Evolutionary conservation across 164 flowering plant genomes (phyloP), one percentile per base, ranked within the genome.

Genomic region (Umbilicus rupestris): DNA sequence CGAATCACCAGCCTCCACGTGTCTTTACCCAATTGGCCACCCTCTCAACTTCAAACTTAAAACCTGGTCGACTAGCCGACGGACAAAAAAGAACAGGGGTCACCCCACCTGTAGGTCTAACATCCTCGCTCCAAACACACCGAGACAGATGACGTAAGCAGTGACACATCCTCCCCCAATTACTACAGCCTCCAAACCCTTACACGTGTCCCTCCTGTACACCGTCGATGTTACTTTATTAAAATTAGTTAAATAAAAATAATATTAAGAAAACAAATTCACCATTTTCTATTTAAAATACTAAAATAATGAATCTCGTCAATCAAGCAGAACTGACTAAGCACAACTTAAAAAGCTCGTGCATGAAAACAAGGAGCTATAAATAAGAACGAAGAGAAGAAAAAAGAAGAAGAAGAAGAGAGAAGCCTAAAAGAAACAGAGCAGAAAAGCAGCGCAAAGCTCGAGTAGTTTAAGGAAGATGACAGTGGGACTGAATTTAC

Each of bases 401-500:
- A n/a, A 6, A 10, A 7, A 49, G 22, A 7, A 15, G 4, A 16
- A 45, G 26, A 5, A 7, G 22, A 49, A 49, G 28, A 49, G 24
- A n/a, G 26, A 49, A n/a, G 28, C 55, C 49, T 15, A n/a, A 45
- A 49, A 22, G 24, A 49, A n/a, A 49, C 55, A 49, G 26, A 49
- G 55, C 55, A 49, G 20, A 8, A 41, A 14, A 41, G 44, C 44
- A 41, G 44, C 6, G 5, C 44, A 41, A 14, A 41, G 44, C 12
- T 41, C 12, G 12, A 41, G 0, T 41, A 35, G 37, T 20, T 6
- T 22, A 67, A 39, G 37, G 64, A 26, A 52, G 42, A 63, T 67
- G 71, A 66, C 67, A 73, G 72, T 62, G 24, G 76, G 63, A 30
- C 14, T 83, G 8, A 65, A 71, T 39, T 74, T 86, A 58, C 90